These are phyloP conservation scores for Pilaira anomala DNA, from an alignment of 192 early-diverging fungal genomes.

Conservation along the genomic window DNA sequence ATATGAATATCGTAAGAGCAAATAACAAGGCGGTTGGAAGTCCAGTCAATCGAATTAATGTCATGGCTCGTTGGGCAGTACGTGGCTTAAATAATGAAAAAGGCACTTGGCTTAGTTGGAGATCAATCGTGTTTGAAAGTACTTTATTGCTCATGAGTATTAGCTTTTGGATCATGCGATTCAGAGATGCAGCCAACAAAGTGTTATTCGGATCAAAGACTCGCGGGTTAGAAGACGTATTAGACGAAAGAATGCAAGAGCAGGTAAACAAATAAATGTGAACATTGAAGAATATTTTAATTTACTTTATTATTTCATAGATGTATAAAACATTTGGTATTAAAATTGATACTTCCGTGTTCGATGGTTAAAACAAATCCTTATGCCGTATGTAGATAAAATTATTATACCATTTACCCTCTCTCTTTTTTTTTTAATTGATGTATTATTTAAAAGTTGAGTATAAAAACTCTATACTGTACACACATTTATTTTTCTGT, in stretches of 20 bases:
- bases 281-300: background rate
- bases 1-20: conserved; percentile 83
- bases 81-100: conserved; percentile 39
- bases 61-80: conserved; percentile 82
- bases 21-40: conserved; percentile 82
- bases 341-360: conserved; percentile 68
- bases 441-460: too few relatives aligned
- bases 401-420: too few relatives aligned
- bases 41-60: conserved; percentile 84
- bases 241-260: conserved; percentile 70
- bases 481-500: too few relatives aligned
- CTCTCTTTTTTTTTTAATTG: too few relatives aligned
- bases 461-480: too few relatives aligned
- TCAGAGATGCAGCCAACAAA: conserved; percentile 39
- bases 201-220: conserved; percentile 33
- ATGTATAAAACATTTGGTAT: conserved; percentile 78
- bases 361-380: conserved; percentile 57
- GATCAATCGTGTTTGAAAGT: conserved; percentile 47
- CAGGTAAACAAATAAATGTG: conserved; percentile 24
- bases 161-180: conserved; percentile 52
- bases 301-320: conserved; percentile 12
- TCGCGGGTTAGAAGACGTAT: conserved; percentile 65
- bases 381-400: background rate
- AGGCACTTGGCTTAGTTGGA: conserved; percentile 16
- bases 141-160: conserved; percentile 58